These are phyloP conservation scores for Limtongozyma cylindracea DNA, from an alignment of 805 yeast species.

Conservation along the genomic window DNA sequence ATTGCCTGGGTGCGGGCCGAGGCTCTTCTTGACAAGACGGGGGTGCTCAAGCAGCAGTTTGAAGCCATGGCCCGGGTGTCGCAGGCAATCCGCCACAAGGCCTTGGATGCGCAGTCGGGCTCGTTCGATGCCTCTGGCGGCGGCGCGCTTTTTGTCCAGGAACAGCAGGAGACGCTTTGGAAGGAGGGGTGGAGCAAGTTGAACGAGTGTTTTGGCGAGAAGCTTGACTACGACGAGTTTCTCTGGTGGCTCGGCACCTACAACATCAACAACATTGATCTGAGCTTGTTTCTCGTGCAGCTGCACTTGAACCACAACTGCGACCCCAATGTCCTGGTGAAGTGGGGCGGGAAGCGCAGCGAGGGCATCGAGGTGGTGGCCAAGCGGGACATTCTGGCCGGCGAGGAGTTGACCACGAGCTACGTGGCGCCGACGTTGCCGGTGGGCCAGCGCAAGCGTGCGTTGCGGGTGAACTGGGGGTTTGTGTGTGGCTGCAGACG, in stretches of 20 bases:
- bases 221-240: conserved; percentile 22
- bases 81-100: conserved; percentile 36
- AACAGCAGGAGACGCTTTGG: conserved; percentile 25
- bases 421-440: conserved; percentile 47
- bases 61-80: conserved; percentile 42
- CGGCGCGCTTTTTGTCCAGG: conserved; percentile 26
- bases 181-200: too few relatives aligned
- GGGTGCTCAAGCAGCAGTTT: conserved; percentile 17
- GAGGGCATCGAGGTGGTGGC: conserved; percentile 40
- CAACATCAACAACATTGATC: conserved; percentile 48
- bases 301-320: conserved; percentile 62
- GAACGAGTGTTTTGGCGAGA: too few relatives aligned
- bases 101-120: conserved; percentile 28
- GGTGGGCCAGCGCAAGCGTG: conserved; percentile 35
- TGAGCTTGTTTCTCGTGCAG: conserved; percentile 31
- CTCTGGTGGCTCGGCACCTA: conserved; percentile 42
- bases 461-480: conserved; percentile 56
- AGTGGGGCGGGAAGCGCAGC: conserved; percentile 14
- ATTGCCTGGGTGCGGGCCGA: conserved; percentile 29
- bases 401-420: conserved; percentile 44
- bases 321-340: conserved; percentile 39
- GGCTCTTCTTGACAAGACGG: conserved; percentile 14
- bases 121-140: conserved; percentile 23
- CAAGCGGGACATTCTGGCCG: conserved; percentile 23
- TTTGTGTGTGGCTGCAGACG: conserved; percentile 43